Conservation (phyloP, 78 protist species). For the Dictyostelium purpureum region DNA sequence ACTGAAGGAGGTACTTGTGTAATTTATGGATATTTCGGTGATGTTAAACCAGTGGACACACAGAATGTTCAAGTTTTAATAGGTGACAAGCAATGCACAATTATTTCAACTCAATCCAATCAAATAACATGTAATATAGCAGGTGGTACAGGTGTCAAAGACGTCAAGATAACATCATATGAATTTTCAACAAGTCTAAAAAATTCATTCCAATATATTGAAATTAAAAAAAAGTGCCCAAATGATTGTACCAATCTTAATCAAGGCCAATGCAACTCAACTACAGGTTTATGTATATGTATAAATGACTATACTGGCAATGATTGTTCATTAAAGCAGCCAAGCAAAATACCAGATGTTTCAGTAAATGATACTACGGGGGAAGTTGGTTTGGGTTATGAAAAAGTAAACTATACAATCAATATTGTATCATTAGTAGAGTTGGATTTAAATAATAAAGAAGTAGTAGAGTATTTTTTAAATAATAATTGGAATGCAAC, state of each 20-base stretch:
- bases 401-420: neutral
- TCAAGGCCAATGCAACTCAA: neutral
- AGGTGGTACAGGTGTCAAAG: neutral
- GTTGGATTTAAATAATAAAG: no score
- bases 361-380: no score
- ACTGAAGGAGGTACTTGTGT: no score
- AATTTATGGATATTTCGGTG: no score
- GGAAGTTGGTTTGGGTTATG: no score
- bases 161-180: neutral
- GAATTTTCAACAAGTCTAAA: neutral
- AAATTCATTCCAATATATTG: constrained; percentile 12
- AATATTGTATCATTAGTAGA: neutral
- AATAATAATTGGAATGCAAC: no score
- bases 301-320: neutral
- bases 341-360: no score
- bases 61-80: no score
- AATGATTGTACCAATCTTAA: neutral
- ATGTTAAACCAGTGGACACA: no score
- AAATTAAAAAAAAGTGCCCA: neutral
- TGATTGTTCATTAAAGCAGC: constrained; percentile 11
- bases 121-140: neutral
- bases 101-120: no score
- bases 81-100: no score
- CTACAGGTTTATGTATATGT: neutral
- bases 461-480: no score